Evolutionary conservation across 2,329 filamentous ascomycete genomes (phyloP).

Genomic region (Neofusicoccum sp.): DNA sequence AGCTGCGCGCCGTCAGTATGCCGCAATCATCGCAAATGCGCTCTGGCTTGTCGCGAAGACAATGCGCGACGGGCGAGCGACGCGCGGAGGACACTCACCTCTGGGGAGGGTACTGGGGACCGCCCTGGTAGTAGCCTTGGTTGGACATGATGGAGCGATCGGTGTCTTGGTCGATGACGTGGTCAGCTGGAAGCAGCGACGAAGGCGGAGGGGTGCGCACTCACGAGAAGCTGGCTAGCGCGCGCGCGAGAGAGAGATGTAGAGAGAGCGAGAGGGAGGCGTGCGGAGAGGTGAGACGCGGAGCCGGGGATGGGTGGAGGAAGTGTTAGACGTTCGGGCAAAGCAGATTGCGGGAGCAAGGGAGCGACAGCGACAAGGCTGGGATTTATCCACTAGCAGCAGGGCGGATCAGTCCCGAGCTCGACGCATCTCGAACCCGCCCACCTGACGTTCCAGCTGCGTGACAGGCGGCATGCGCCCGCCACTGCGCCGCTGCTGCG

Average conservation of each 20-base stretch:
- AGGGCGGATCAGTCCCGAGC: constrained; percentile 6
- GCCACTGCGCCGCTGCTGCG: constrained; percentile 7
- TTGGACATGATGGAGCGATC: constrained; percentile 31
- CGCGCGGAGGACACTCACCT: neutral
- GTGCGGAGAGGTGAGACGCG: constrained; percentile 7
- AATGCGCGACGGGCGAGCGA: constrained; percentile 20
- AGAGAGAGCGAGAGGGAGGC: neutral
- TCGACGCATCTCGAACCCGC: constrained; percentile 12
- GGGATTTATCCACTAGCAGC: constrained; percentile 13
- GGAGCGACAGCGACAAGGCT: constrained; percentile 11
- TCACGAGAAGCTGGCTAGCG: neutral
- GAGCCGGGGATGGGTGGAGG: neutral
- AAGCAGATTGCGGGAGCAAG: constrained; percentile 2
- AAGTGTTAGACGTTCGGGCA: neutral
- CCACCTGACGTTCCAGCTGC: constrained; percentile 9
- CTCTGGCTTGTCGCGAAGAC: constrained; percentile 18
- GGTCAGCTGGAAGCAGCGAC: neutral
- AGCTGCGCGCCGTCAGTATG: neutral
- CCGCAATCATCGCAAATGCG: neutral
- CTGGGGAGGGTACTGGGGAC: neutral
- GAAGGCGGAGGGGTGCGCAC: neutral
- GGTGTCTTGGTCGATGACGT: neutral
- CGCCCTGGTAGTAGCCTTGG: constrained; percentile 33
- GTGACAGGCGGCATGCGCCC: neutral
- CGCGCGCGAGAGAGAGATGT: neutral